Percentiles rank a stretch among this genome's conserved stretches.
Evolutionary conservation across 2,329 filamentous ascomycete species (phyloP).

Genomic region (Colletotrichum lentis): DNA sequence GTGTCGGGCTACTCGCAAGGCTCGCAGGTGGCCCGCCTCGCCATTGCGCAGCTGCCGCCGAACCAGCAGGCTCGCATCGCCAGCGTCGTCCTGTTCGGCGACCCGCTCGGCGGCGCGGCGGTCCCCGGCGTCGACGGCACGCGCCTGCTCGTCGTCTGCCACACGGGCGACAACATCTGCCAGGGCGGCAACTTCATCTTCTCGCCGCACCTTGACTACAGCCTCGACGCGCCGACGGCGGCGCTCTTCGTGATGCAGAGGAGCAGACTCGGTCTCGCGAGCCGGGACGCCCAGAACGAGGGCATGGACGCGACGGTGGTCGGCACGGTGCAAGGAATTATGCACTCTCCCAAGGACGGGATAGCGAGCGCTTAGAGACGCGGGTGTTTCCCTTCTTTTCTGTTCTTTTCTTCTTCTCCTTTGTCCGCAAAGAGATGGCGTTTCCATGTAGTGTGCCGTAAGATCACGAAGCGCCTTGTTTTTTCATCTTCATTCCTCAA

Average conservation of each 20-base stretch:
- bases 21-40: conserved; percentile 43
- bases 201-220: conserved; percentile 36
- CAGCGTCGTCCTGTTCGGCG: conserved; percentile 47
- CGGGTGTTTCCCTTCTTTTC: background rate
- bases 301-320: conserved; percentile 40
- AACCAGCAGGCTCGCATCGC: conserved; percentile 38
- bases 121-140: conserved; percentile 40
- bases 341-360: conserved; percentile 4
- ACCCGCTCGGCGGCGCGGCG: conserved; percentile 40
- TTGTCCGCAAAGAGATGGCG: too few relatives aligned
- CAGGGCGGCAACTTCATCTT: conserved; percentile 31
- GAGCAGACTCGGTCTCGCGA: conserved; percentile 42
- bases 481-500: background rate
- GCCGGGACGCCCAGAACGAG: conserved; percentile 40
- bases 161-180: conserved; percentile 45
- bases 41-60: conserved; percentile 40
- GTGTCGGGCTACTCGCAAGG: conserved; percentile 45
- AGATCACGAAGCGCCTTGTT: background rate
- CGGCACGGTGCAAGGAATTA: conserved; percentile 36
- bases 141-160: conserved; percentile 42
- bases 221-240: conserved; percentile 37
- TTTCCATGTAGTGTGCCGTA: too few relatives aligned
- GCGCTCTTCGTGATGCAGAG: conserved; percentile 40
- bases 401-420: background rate
- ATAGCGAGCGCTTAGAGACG: conserved; percentile 8